Conservation (phyloP, 2,329 filamentous ascomycete genomes). For the Alternaria gaisen region DNA sequence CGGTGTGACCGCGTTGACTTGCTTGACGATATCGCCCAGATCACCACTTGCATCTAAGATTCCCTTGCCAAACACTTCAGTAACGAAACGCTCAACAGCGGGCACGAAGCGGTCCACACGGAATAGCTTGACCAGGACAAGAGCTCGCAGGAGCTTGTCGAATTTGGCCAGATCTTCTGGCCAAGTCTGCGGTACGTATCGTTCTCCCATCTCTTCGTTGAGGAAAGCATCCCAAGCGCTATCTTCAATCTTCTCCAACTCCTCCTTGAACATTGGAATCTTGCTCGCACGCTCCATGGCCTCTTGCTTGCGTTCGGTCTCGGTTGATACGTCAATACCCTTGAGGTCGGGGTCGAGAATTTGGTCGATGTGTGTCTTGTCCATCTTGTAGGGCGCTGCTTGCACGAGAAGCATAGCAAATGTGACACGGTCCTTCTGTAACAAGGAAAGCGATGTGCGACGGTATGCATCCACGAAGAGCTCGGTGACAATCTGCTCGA, state of each 20-base stretch:
- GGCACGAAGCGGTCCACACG: constrained; percentile 95
- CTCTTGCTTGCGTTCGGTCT: constrained; percentile 70
- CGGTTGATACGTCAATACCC: constrained; percentile 80
- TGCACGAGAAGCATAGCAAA: constrained; percentile 95
- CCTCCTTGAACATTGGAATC: constrained; percentile 76
- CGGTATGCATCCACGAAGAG: constrained; percentile 92
- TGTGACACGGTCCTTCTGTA: constrained; percentile 94
- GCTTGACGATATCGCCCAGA: constrained; percentile 81
- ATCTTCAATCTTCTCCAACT: constrained; percentile 68
- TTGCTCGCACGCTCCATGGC: constrained; percentile 74
- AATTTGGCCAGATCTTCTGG: constrained; percentile 69
- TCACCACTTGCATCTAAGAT: constrained; percentile 88
- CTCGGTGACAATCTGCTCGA: constrained; percentile 89
- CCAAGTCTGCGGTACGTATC: constrained; percentile 80
- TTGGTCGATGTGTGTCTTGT: constrained; percentile 85
- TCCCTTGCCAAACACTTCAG: constrained; percentile 81
- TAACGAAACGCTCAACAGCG: constrained; percentile 88
- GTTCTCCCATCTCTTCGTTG: constrained; percentile 84
- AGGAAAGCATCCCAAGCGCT: constrained; percentile 84
- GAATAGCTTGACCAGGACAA: constrained; percentile 92
- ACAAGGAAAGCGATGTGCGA: constrained; percentile 87
- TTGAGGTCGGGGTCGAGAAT: constrained; percentile 81
- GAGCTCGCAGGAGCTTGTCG: constrained; percentile 81
- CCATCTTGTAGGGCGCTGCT: constrained; percentile 95
- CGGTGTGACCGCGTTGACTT: constrained; percentile 84